These are phyloP conservation scores for Cucurbita argyrosperma DNA, from an alignment of 306 rosid genomes.

Conservation along the genomic window DNA sequence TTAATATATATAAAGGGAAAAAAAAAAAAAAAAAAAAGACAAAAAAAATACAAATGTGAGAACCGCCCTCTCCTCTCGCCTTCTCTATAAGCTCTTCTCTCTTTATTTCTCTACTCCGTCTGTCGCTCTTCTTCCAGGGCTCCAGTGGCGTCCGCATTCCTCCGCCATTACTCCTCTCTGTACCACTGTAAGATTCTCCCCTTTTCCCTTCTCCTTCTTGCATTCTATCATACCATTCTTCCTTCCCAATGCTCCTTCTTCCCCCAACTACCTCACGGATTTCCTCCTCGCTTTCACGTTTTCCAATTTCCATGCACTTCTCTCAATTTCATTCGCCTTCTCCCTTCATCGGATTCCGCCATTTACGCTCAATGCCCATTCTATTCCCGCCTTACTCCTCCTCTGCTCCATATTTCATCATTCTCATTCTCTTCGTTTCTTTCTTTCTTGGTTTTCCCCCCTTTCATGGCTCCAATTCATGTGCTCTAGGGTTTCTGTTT, in stretches of 20 bases:
- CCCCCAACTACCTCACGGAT: background rate
- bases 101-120: background rate
- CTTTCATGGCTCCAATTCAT: background rate
- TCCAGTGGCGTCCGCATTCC: background rate
- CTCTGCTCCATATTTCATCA: background rate
- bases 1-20: too few relatives aligned
- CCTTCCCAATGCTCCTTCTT: background rate
- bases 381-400: too few relatives aligned
- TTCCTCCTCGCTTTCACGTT: background rate
- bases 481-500: background rate
- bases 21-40: background rate
- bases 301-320: background rate
- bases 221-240: background rate
- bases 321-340: background rate
- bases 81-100: background rate
- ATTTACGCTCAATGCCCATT: background rate
- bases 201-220: background rate
- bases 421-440: background rate
- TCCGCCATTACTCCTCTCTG: background rate
- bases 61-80: conserved; percentile 2
- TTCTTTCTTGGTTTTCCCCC: background rate
- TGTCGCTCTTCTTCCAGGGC: background rate
- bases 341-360: background rate
- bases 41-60: background rate
- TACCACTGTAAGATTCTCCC: background rate